Conservation (phyloP, 208 protist species). For the Leishmania tropica region DNA sequence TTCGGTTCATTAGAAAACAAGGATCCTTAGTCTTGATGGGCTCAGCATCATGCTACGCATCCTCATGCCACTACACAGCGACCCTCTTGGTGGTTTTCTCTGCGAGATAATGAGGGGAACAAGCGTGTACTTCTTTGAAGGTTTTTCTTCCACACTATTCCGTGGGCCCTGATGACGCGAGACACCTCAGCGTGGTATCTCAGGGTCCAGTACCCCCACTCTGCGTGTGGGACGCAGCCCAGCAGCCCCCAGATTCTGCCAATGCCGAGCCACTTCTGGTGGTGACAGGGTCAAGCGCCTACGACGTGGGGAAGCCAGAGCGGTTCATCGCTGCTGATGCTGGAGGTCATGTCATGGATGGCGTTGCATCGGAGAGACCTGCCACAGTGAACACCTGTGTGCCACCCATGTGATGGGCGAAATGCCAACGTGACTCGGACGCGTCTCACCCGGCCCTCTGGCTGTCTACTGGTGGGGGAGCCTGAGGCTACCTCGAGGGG, state of each 20-base stretch:
- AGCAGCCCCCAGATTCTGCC: neutral
- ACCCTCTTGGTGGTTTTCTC: neutral
- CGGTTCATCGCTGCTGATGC: neutral
- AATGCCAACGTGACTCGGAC: neutral
- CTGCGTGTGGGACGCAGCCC: neutral
- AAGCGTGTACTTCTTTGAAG: neutral
- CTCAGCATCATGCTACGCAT: no score
- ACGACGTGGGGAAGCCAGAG: neutral
- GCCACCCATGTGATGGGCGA: neutral
- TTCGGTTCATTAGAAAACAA: neutral
- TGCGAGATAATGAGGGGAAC: neutral
- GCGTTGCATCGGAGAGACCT: neutral
- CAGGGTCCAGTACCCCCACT: neutral
- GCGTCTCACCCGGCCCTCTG: neutral
- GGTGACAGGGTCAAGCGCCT: neutral
- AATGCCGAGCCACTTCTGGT: neutral
- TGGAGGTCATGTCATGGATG: neutral
- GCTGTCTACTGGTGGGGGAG: neutral
- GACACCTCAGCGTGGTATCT: neutral
- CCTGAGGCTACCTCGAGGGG: neutral
- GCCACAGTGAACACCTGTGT: neutral
- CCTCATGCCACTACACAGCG: neutral
- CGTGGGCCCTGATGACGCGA: neutral
- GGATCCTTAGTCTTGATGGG: neutral
- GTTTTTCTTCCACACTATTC: neutral